Conservation (phyloP, 1,284 basidiomycete genomes). For the Apiotrichum mycotoxinovorans region DNA sequence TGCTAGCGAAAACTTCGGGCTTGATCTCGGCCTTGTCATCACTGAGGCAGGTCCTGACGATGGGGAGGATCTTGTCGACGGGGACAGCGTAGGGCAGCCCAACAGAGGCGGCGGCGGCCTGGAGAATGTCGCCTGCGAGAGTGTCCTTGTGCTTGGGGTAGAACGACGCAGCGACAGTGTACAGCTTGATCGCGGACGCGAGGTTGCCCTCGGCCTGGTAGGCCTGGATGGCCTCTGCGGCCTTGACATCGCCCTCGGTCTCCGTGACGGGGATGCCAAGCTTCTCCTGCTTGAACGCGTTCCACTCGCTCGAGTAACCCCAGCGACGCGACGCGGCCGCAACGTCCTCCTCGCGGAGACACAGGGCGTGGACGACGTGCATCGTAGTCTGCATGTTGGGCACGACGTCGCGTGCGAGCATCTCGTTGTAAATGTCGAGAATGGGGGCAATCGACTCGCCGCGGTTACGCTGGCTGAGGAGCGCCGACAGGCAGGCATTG, state of each 20-base stretch:
- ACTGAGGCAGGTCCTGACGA: neutral
- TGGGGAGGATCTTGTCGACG: neutral
- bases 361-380: constrained; percentile 66
- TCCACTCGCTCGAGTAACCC: neutral
- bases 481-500: constrained; percentile 63
- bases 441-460: constrained; percentile 62
- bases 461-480: constrained; percentile 54
- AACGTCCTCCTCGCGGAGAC: constrained; percentile 69
- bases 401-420: constrained; percentile 63
- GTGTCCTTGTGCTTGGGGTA: constrained; percentile 29
- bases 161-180: constrained; percentile 43
- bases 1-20: neutral
- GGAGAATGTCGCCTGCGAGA: neutral
- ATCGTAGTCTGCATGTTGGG: constrained; percentile 69
- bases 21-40: too few relatives aligned
- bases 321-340: constrained; percentile 52
- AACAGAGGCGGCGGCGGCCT: neutral
- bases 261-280: constrained; percentile 2
- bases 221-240: constrained; percentile 20
- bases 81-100: neutral
- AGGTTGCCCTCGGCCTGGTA: constrained; percentile 64
- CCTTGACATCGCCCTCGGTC: neutral
- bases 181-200: constrained; percentile 59
- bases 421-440: constrained; percentile 69
- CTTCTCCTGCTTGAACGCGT: constrained; percentile 5